Evolutionary conservation across 345 rosid genomes (phyloP).

Genomic region (Geranium rotundifolium): DNA sequence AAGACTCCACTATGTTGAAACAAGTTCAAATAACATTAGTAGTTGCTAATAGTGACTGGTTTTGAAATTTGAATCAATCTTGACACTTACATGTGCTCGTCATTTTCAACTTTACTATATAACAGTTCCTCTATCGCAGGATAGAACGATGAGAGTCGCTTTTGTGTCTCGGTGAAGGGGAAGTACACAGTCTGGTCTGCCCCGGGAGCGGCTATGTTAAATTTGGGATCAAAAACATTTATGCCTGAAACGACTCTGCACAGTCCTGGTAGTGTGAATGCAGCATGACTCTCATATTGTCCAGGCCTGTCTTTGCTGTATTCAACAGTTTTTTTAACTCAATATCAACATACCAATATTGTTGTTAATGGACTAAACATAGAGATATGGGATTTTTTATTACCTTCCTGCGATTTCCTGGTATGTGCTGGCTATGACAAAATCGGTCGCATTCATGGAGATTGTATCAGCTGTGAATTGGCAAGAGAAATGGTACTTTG

Average conservation of each 20-base stretch:
- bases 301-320: slow-evolving; percentile 69
- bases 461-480: slow-evolving; percentile 83
- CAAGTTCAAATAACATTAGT: too few species aligned
- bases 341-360: too few species aligned
- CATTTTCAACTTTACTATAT: slow-evolving; percentile 48
- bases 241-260: slow-evolving; percentile 80
- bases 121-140: slow-evolving; percentile 73
- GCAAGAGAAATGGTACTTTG: slow-evolving; percentile 85
- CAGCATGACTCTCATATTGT: slow-evolving; percentile 78
- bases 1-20: slow-evolving; percentile 54
- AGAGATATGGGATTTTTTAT: background rate
- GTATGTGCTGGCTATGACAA: slow-evolving; percentile 78
- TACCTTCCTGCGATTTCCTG: slow-evolving; percentile 97
- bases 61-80: too few species aligned
- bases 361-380: too few species aligned
- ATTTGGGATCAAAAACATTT: slow-evolving; percentile 83
- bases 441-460: slow-evolving; percentile 81
- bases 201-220: slow-evolving; percentile 87
- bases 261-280: slow-evolving; percentile 92
- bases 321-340: background rate
- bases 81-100: slow-evolving; percentile 50
- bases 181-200: slow-evolving; percentile 93
- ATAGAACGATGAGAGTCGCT: slow-evolving; percentile 43
- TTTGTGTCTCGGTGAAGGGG: slow-evolving; percentile 43
- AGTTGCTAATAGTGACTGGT: too few species aligned